A percentile compares a stretch with the other conserved stretches of the same genome.
Conservation (phyloP, 2,329 filamentous ascomycete genomes). For the Penicillium sp. region DNA sequence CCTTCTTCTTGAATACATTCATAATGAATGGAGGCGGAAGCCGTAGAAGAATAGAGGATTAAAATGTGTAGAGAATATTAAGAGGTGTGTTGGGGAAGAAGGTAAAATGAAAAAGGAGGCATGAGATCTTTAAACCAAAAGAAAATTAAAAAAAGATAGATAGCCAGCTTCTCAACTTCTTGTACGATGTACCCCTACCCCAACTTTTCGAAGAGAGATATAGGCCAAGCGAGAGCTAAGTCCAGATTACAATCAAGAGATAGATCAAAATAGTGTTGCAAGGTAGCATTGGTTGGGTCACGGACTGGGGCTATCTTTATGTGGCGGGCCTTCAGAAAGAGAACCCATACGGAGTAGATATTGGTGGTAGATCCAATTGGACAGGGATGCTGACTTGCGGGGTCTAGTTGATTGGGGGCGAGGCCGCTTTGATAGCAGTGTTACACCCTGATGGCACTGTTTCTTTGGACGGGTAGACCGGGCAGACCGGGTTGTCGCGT, state of each 20-base stretch:
- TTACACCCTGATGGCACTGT: slow-evolving; percentile 22
- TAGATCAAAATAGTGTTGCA: neutral
- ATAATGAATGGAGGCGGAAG: neutral
- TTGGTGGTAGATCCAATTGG: neutral
- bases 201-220: neutral
- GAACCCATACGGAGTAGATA: neutral
- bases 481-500: neutral
- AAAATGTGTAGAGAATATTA: neutral
- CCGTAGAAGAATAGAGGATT: neutral
- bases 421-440: slow-evolving; percentile 24
- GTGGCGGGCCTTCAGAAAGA: neutral
- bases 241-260: neutral
- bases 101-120: neutral
- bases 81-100: neutral
- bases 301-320: neutral
- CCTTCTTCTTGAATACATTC: neutral
- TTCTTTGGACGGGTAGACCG: neutral
- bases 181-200: neutral
- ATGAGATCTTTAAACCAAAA: neutral
- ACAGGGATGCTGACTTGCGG: neutral
- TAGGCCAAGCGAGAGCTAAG: neutral
- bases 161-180: neutral
- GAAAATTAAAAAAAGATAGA: neutral
- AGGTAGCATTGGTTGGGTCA: slow-evolving; percentile 6
- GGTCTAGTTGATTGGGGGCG: neutral